These are phyloP conservation scores for Suillus fuscotomentosus DNA, from an alignment of 768 basidiomycete genomes.

Conservation along the genomic window DNA sequence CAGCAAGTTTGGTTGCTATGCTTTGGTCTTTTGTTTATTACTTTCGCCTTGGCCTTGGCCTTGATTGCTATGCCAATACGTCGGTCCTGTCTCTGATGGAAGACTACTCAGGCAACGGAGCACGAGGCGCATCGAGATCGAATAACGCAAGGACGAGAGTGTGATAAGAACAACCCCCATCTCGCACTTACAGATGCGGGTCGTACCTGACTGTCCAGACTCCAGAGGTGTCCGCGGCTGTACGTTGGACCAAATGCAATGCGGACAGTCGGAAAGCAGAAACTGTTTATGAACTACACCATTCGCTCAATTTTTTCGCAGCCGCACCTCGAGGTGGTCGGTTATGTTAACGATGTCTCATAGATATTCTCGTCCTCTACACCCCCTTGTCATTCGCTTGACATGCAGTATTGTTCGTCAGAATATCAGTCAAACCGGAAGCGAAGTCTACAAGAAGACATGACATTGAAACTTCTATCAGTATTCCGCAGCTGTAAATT, in stretches of 20 bases:
- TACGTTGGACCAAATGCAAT: not conserved
- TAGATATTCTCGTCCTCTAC: not conserved
- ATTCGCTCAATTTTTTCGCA: not conserved
- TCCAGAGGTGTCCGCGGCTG: not conserved
- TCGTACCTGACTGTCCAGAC: not conserved
- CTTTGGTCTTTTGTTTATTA: not conserved
- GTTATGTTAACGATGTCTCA: not conserved
- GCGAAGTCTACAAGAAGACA: not conserved
- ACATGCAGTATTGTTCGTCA: too few species aligned
- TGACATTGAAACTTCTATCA: too few species aligned
- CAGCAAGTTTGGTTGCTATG: not conserved
- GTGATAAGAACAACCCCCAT: not conserved
- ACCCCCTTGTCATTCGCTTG: not conserved
- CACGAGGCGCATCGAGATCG: not conserved
- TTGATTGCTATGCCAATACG: not conserved
- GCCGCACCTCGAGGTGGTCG: not conserved
- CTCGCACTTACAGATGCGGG: not conserved
- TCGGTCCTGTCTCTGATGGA: not conserved
- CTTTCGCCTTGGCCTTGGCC: not conserved
- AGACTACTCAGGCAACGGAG: not conserved
- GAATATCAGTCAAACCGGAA: not conserved
- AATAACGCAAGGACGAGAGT: not conserved
- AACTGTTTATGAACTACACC: not conserved
- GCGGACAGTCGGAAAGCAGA: not conserved
- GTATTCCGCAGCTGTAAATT: not conserved